Conservation (phyloP, 805 yeast species). For the Schwanniomyces polymorphus region DNA sequence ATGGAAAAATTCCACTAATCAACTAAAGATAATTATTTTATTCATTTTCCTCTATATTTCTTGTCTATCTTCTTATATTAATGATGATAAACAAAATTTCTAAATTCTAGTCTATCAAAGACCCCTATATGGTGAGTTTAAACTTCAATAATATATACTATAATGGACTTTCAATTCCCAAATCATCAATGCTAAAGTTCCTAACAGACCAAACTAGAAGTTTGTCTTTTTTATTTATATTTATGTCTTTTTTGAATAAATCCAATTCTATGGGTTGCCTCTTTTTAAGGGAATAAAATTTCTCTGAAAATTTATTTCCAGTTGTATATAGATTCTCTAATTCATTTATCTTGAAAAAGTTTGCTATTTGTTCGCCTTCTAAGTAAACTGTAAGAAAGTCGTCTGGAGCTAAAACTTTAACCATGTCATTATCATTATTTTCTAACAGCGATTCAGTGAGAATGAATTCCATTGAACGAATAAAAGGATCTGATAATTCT, state of each 20-base stretch:
- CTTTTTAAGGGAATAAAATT: not conserved
- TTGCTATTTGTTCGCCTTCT: conserved; percentile 10
- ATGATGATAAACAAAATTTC: not conserved
- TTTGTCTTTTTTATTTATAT: conserved; percentile 1
- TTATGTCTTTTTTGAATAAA: conserved; percentile 5
- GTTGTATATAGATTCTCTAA: conserved; percentile 15
- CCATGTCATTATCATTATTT: not conserved
- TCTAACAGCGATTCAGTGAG: conserved; percentile 12
- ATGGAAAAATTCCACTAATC: conserved; percentile 28
- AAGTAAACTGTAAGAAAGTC: conserved; percentile 14
- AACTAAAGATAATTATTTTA: conserved; percentile 3
- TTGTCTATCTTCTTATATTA: too few relatives aligned
- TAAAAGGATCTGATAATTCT: conserved; percentile 21
- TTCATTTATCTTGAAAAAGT: conserved; percentile 9
- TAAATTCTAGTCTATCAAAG: too few relatives aligned
- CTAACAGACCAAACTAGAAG: conserved; percentile 8
- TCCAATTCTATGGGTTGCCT: conserved; percentile 1
- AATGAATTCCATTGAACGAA: conserved; percentile 23
- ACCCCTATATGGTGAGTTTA: too few relatives aligned
- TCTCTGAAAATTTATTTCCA: not conserved
- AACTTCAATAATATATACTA: not conserved
- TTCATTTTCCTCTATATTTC: not conserved
- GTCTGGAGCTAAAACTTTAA: conserved; percentile 4
- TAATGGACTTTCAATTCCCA: not conserved
- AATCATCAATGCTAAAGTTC: conserved; percentile 1